Evolutionary conservation across 371 early-diverging fungal genomes (phyloP).

Genomic region (Modicella reniformis): DNA sequence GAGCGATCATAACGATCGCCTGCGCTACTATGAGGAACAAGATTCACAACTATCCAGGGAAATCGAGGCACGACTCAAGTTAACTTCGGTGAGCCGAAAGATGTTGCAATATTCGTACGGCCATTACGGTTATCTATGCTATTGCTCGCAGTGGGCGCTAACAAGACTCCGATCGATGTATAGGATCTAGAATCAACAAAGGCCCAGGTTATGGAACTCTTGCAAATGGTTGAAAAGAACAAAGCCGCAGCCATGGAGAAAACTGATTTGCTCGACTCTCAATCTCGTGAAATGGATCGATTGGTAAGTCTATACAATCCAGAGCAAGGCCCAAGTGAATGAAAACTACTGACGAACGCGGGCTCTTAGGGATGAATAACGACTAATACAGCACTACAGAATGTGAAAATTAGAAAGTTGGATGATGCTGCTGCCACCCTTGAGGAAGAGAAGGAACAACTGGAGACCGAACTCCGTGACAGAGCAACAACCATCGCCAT

Average conservation of each 20-base stretch:
- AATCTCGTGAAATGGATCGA: constrained; percentile 43
- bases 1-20: constrained; percentile 25
- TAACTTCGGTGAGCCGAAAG: constrained; percentile 27
- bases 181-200: constrained; percentile 39
- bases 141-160: too few relatives aligned
- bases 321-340: too few relatives aligned
- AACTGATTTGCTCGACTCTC: constrained; percentile 33
- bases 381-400: constrained; percentile 8
- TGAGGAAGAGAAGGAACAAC: constrained; percentile 41
- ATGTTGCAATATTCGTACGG: too few relatives aligned
- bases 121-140: too few relatives aligned
- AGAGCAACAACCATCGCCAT: constrained; percentile 37
- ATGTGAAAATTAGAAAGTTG: constrained; percentile 33
- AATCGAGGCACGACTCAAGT: constrained; percentile 33
- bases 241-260: constrained; percentile 32
- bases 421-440: constrained; percentile 28
- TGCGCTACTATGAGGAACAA: constrained; percentile 36
- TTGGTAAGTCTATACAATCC: constrained; percentile 21
- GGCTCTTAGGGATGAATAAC: not conserved
- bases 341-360: too few relatives aligned
- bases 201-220: constrained; percentile 30
- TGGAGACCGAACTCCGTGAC: constrained; percentile 44
- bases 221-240: constrained; percentile 40
- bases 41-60: constrained; percentile 40
- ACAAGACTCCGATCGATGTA: too few relatives aligned